Evolutionary conservation across 768 basidiomycete species (phyloP), one percentile per base, ranked within the genome.

Genomic region (Hortiboletus campestris): DNA sequence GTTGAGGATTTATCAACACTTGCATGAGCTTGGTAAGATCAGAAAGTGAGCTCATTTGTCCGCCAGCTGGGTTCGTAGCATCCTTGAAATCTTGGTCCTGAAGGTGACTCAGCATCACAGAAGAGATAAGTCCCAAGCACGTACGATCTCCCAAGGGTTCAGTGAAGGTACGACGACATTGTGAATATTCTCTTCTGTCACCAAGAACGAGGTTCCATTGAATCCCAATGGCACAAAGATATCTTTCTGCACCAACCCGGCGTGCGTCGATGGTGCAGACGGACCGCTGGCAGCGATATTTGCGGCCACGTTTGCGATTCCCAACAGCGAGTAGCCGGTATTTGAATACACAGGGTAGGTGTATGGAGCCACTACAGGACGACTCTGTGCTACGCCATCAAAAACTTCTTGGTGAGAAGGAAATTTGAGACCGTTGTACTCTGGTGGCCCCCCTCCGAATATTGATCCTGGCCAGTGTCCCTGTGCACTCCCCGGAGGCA

Each of bases 1-100:
- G 66, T 31, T 34, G 60, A 12, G 82, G 79, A 38, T 80, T 72
- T 28, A 84, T 69, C 43, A 83, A 60, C 4, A 74, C 72, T 50
- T 76, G 75, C 72, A 79, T 78, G 44, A 80, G 48, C 7, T 62
- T 76, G 16, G 66, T 64, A 9, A 80, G 66, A 59, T 84, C 83
- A 1, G 73, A 61, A 12, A 84, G 67, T 0, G 81, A 82, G 56
- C 76, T 74, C 60, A 78, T 80, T 57, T 84, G 82, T 2, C 80
- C 82, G 3, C 76, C 81, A 3, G 77, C 62, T 3, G 81, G 71
- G 53, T 81, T 79, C 56, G 63, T 64, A 0, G 72, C 63, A 46
- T 77, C 76, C 17, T 64, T 54, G 53, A 80, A 73, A 48, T 73
- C 69, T 13, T 64, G 60, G 50, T 81, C 78, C 73, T 79, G 40